Conservation (phyloP, 2,329 filamentous ascomycete genomes). For the Clarireedia paspali region DNA sequence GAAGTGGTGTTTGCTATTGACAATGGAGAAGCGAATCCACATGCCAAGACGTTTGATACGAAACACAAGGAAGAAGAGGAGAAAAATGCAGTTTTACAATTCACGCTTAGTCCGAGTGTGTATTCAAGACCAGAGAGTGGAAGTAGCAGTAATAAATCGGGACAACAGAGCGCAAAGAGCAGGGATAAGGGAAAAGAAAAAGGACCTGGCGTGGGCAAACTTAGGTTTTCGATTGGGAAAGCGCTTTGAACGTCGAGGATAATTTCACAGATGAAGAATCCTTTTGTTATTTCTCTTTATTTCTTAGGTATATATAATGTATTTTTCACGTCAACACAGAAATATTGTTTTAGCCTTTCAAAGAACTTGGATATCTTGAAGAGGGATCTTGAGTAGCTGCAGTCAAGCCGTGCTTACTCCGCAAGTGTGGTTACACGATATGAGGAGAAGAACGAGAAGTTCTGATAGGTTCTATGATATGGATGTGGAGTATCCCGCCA, state of each 20-base stretch:
- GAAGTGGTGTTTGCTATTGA: neutral
- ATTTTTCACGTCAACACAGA: too few relatives aligned
- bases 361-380: too few relatives aligned
- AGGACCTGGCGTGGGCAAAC: neutral
- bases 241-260: neutral
- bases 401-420: too few relatives aligned
- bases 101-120: conserved; percentile 3
- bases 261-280: too few relatives aligned
- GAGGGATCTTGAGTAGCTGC: too few relatives aligned
- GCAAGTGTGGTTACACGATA: neutral
- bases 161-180: neutral
- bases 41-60: neutral
- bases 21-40: neutral
- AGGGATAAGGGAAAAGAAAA: neutral
- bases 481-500: neutral
- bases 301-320: too few relatives aligned
- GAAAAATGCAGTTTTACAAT: neutral
- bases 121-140: neutral
- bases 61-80: neutral
- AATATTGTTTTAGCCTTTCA: too few relatives aligned
- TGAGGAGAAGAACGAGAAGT: neutral
- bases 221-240: neutral
- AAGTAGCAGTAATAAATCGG: neutral
- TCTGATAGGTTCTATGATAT: too few relatives aligned
- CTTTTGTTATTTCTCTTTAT: too few relatives aligned